Evolutionary conservation across 2,329 filamentous ascomycete species (phyloP).

Genomic region (Akanthomyces uredinophilus): DNA sequence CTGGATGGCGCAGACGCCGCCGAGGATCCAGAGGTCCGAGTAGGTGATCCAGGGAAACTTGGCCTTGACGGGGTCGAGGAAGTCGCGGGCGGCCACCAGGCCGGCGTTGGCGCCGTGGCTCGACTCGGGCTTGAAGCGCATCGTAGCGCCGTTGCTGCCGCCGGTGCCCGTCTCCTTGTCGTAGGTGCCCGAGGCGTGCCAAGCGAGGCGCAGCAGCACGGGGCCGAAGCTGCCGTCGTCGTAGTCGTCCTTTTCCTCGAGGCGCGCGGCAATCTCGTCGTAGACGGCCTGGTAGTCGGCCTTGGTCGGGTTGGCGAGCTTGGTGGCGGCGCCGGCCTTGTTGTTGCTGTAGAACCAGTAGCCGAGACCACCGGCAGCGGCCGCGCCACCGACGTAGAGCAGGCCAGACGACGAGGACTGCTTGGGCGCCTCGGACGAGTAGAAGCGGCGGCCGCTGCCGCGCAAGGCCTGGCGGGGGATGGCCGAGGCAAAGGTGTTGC

Average conservation of each 20-base stretch:
- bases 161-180: constrained; percentile 84
- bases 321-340: constrained; percentile 41
- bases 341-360: constrained; percentile 62
- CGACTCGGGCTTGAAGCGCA: constrained; percentile 87
- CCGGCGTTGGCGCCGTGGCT: constrained; percentile 94
- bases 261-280: constrained; percentile 70
- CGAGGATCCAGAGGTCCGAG: constrained; percentile 95
- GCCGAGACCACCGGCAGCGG: constrained; percentile 56
- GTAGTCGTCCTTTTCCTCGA: constrained; percentile 90
- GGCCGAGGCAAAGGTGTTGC: constrained; percentile 53
- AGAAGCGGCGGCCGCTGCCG: constrained; percentile 70
- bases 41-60: constrained; percentile 95
- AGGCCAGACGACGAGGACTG: constrained; percentile 42
- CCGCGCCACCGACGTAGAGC: constrained; percentile 55
- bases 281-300: constrained; percentile 96
- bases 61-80: constrained; percentile 82
- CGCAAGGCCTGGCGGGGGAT: constrained; percentile 65
- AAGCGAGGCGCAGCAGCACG: constrained; percentile 82
- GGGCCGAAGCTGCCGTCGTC: constrained; percentile 96
- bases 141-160: constrained; percentile 92
- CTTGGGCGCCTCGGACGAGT: constrained; percentile 64
- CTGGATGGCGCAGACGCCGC: constrained; percentile 79
- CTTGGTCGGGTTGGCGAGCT: constrained; percentile 66
- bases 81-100: constrained; percentile 78
- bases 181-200: constrained; percentile 91